Base-by-base conservation (phyloP, 2,329 filamentous ascomycete species). In the Epichloe hybrida region DNA sequence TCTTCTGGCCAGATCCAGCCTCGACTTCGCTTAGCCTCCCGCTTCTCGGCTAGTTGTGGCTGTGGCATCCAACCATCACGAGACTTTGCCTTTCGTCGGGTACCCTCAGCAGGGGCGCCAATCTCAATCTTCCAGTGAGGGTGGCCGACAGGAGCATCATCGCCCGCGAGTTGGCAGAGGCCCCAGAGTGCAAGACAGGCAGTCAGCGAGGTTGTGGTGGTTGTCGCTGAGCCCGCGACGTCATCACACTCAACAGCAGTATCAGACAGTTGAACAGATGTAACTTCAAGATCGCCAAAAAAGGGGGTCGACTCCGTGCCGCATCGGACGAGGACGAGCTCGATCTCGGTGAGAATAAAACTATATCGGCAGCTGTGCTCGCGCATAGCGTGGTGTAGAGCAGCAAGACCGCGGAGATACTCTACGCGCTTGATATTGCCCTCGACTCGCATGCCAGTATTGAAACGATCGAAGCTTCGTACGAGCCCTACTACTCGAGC, bases 341-440 rank as follows among this genome's bases (percentile, higher is more conserved):
- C 91, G 59, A 95, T 95, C 69, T 96, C 91, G 1, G 88, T 96
- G 62, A 96, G 81, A 66, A 97, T 91, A 73, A 95, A 97, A 50
- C 91, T 91, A 66, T 96, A 97, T 53, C 91, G 83, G 64, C 88
- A 94, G 57, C 83, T 83, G 69, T 95, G 87, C 69, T 95, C 88
- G 65, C 91, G 88, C 88, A 96, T 95, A 62, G 84, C 83, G 63
- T 87, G 80, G 68, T 97, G 91, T 43, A 96, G 73, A 59, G 94
- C 88, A 0, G 89, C 77, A 5, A 97, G 80, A 1, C 88, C 88
- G 48, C 86, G 83, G 20, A 96, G 83, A 71, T 96, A 96, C 68
- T 91, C 83, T 52, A 95, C 87, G 52, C 86, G 84, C 69, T 89
- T 86, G 66, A 88, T 79, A 56, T 90, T 88, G 42, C 83, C 82